These are phyloP conservation scores for Coemansia sp. DNA, from an alignment of 192 early-diverging fungal genomes.

Conservation along the genomic window DNA sequence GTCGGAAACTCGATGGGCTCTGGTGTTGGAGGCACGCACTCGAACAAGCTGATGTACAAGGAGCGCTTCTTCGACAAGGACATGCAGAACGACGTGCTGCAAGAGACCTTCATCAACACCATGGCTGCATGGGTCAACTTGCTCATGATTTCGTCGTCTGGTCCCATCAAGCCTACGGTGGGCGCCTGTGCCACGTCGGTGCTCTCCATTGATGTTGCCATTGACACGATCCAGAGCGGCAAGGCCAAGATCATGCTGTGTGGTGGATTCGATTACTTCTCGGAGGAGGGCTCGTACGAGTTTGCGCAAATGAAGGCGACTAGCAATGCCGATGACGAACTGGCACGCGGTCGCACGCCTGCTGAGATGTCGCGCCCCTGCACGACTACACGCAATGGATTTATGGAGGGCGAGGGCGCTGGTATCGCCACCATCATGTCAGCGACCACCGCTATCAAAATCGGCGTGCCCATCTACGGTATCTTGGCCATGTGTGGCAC, in stretches of 20 bases:
- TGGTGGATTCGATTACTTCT: constrained; percentile 91
- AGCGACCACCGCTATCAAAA: constrained; percentile 80
- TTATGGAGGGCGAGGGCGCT: constrained; percentile 94
- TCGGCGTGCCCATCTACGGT: constrained; percentile 90
- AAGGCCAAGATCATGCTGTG: constrained; percentile 92
- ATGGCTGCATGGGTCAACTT: constrained; percentile 92
- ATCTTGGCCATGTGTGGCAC: constrained; percentile 84
- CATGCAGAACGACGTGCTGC: constrained; percentile 87
- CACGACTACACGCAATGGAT: constrained; percentile 81
- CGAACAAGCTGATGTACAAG: constrained; percentile 76
- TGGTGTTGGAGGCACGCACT: constrained; percentile 84
- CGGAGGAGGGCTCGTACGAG: constrained; percentile 90
- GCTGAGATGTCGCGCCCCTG: constrained; percentile 91
- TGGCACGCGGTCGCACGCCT: constrained; percentile 81
- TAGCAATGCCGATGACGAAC: constrained; percentile 75
- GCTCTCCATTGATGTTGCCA: constrained; percentile 87
- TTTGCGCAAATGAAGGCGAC: constrained; percentile 99
- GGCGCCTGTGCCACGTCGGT: constrained; percentile 92
- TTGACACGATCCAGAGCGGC: constrained; percentile 83
- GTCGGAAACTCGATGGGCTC: constrained; percentile 88
- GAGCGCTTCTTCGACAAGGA: constrained; percentile 77
- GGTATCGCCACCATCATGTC: constrained; percentile 91
- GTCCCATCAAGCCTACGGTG: constrained; percentile 75
- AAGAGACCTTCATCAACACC: constrained; percentile 76
- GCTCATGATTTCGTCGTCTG: constrained; percentile 87